Conservation (phyloP, 2,329 filamentous ascomycete genomes). For the Clonostachys chloroleuca region DNA sequence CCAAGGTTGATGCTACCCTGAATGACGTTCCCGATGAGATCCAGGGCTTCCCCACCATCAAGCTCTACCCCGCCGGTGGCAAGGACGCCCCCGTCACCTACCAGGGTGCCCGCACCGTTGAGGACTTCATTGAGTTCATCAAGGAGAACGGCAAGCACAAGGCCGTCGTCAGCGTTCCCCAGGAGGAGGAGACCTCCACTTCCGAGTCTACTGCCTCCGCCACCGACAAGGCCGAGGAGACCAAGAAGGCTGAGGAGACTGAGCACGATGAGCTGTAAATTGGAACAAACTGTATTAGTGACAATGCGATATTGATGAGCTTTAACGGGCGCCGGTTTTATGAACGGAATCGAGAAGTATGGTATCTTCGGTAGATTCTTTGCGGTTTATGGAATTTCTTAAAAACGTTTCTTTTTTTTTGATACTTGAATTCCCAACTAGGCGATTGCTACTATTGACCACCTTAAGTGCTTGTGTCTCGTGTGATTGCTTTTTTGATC, state of each 20-base stretch:
- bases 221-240: conserved; percentile 33
- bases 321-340: conserved; percentile 7
- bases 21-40: conserved; percentile 98
- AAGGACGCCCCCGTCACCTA: conserved; percentile 87
- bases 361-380: no score
- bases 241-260: conserved; percentile 34
- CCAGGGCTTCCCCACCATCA: conserved; percentile 97
- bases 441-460: no score
- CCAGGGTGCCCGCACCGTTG: conserved; percentile 79
- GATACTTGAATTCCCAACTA: no score
- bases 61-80: conserved; percentile 87
- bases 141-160: conserved; percentile 92
- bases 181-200: conserved; percentile 42
- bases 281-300: conserved; percentile 4
- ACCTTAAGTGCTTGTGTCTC: no score
- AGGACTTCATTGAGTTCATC: conserved; percentile 90
- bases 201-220: conserved; percentile 46
- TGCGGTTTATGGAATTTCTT: no score
- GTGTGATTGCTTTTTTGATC: no score
- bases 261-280: conserved; percentile 74
- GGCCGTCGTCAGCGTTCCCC: conserved; percentile 58
- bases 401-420: no score
- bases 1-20: conserved; percentile 93
- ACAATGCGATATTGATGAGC: conserved; percentile 14
- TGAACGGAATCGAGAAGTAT: no score